Evolutionary conservation across 2,329 filamentous ascomycete species (phyloP).

Genomic region (Aschersonia sp.): DNA sequence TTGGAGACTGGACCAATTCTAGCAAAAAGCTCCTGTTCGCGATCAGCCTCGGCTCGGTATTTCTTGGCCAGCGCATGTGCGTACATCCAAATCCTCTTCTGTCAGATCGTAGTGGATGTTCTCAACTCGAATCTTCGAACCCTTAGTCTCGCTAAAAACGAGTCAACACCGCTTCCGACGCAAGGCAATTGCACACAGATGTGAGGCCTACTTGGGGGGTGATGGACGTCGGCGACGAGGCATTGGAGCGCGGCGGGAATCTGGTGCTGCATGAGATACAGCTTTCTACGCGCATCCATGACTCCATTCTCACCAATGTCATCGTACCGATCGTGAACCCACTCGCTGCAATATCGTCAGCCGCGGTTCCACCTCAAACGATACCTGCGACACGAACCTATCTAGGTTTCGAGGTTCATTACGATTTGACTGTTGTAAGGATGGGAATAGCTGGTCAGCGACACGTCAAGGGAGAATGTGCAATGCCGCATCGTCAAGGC

Average conservation of each 20-base stretch:
- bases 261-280: constrained; percentile 14
- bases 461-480: constrained; percentile 16
- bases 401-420: constrained; percentile 54
- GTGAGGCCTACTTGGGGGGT: constrained; percentile 19
- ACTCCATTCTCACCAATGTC: constrained; percentile 42
- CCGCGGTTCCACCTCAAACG: not conserved
- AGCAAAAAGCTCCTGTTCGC: constrained; percentile 57
- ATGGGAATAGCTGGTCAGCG: constrained; percentile 14
- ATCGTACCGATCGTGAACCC: constrained; percentile 86
- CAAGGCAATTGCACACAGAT: not conserved
- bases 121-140: constrained; percentile 66
- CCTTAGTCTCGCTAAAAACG: constrained; percentile 31
- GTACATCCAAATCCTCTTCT: constrained; percentile 66
- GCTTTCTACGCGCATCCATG: not conserved
- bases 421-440: constrained; percentile 41
- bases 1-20: constrained; percentile 59
- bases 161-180: not conserved
- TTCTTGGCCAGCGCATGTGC: constrained; percentile 3
- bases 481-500: constrained; percentile 15
- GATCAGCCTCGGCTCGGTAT: constrained; percentile 10
- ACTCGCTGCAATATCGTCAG: constrained; percentile 46
- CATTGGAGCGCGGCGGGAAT: constrained; percentile 25
- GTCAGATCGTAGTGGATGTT: constrained; percentile 89
- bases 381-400: constrained; percentile 34
- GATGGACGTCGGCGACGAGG: constrained; percentile 27